phyloP scores from a whole-genome alignment of 768 basidiomycete genomes.

The Hygrocybe coccinea region DNA sequence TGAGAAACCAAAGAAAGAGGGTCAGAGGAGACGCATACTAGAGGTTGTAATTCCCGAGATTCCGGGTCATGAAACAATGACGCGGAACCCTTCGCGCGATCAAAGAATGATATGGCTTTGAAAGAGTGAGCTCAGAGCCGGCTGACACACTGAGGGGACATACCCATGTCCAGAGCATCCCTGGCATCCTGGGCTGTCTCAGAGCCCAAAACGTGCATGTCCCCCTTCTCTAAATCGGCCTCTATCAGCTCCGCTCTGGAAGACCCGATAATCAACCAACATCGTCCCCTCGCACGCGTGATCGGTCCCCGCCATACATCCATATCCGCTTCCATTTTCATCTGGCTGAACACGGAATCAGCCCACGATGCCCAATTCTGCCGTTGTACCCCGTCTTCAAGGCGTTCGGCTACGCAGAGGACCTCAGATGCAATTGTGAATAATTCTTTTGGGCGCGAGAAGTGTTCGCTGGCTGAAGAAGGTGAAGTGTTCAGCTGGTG shows the following conservation, averaged over 20 bases:
- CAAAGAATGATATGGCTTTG: slow-evolving; percentile 39
- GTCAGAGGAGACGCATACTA: slow-evolving; percentile 18
- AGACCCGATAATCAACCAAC: slow-evolving; percentile 53
- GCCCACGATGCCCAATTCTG: slow-evolving; percentile 58
- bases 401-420: slow-evolving; percentile 54
- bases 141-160: not conserved
- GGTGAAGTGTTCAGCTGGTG: slow-evolving; percentile 13
- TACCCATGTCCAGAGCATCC: slow-evolving; percentile 38
- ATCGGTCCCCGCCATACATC: slow-evolving; percentile 47
- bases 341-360: slow-evolving; percentile 56
- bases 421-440: slow-evolving; percentile 62
- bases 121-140: not conserved
- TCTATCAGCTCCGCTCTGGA: slow-evolving; percentile 54
- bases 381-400: slow-evolving; percentile 41
- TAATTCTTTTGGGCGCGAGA: slow-evolving; percentile 55
- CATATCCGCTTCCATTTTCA: slow-evolving; percentile 56
- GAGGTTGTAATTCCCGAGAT: slow-evolving; percentile 24
- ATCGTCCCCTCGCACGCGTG: slow-evolving; percentile 45
- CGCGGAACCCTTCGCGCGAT: slow-evolving; percentile 33
- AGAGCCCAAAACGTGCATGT: slow-evolving; percentile 33
- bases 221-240: slow-evolving; percentile 43
- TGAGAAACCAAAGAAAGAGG: slow-evolving; percentile 21
- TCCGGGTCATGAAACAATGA: slow-evolving; percentile 18
- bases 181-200: slow-evolving; percentile 55
- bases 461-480: slow-evolving; percentile 27